Evolutionary conservation across 1,139 yeast genomes (phyloP), one percentile per base, ranked within the genome.

Genomic region (Sugiyamaella pinicola): DNA sequence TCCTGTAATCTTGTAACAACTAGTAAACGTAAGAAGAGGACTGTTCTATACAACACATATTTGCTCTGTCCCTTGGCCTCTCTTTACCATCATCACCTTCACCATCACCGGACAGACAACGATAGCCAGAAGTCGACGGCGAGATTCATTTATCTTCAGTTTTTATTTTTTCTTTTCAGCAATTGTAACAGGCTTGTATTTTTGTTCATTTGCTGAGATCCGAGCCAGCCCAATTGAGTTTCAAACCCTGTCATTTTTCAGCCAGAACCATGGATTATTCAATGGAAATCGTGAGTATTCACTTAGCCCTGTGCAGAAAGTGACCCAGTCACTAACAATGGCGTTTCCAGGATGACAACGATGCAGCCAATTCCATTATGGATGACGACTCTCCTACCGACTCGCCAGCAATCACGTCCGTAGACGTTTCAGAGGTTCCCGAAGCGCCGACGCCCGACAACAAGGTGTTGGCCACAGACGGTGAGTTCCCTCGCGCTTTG

Each of bases 241-340:
- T 3, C 4, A 28, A 15, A n/a, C 6, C 13, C 29, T 35, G 29
- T 6, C 17, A 26, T 21, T 18, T 18, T 6, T 21, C 41, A 39
- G 50, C 26, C 28, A 21, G 12, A 29, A 18, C 17, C 13, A 42
- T 54, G 57, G 55, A 54, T 43, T 52, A 53, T 24, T 52, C 59
- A 31, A 56, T 56, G 59, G 59, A 56, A 22, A 29, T 53, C 50
- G 59, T 56, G 51, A 54, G 59, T 49, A 2, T 4, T 31, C 17
- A 7, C 15, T 31, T 31, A 8, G 17, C 17, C 15, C 2, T 8
- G 6, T 31, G 9, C 3, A 13, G 8, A 31, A n/a, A n/a, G n/a
- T n/a, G n/a, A 31, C 35, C 3, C 15, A 31, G 4, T 35, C 3
- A 29, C 21, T 17, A 13, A 31, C 29, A 49, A 50, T 26, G 29